Percentiles rank a stretch among this genome's conserved stretches.
phyloP scores from a whole-genome alignment of 176 grass and related monocot species.

The Otatea glauca region DNA sequence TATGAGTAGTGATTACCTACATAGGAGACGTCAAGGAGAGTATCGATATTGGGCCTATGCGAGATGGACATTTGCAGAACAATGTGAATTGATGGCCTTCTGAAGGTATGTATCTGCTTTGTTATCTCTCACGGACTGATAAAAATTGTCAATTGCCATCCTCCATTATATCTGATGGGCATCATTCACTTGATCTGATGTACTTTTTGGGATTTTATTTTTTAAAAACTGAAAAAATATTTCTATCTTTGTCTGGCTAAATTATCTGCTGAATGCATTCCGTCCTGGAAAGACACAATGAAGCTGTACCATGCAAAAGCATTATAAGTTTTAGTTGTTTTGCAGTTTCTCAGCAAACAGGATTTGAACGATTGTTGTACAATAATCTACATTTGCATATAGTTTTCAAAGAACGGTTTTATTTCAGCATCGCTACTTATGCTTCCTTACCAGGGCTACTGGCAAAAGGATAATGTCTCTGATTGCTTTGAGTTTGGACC shows the following conservation, averaged over 20 bases:
- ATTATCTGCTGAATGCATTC: conserved; percentile 51
- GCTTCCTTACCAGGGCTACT: conserved; percentile 32
- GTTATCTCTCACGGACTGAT: not conserved
- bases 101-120: conserved; percentile 41
- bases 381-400: not conserved
- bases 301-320: conserved; percentile 48
- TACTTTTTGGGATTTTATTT: not conserved
- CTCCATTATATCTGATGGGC: not conserved
- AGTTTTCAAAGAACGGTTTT: not conserved
- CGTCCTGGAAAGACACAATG: conserved; percentile 65
- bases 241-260: not conserved
- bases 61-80: not conserved
- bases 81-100: conserved; percentile 56
- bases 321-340: conserved; percentile 49
- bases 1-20: not conserved
- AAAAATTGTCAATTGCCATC: not conserved
- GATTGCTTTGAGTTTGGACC: conserved; percentile 72
- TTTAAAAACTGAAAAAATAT: too few species aligned
- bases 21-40: conserved; percentile 70
- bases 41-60: conserved; percentile 55
- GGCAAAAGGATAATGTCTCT: conserved; percentile 58
- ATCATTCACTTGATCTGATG: not conserved
- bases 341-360: not conserved
- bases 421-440: not conserved
- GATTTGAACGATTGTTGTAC: not conserved